Evolutionary conservation across 163 green algal species (phyloP).

Genomic region (Chlamydomonas reinhardtii): DNA sequence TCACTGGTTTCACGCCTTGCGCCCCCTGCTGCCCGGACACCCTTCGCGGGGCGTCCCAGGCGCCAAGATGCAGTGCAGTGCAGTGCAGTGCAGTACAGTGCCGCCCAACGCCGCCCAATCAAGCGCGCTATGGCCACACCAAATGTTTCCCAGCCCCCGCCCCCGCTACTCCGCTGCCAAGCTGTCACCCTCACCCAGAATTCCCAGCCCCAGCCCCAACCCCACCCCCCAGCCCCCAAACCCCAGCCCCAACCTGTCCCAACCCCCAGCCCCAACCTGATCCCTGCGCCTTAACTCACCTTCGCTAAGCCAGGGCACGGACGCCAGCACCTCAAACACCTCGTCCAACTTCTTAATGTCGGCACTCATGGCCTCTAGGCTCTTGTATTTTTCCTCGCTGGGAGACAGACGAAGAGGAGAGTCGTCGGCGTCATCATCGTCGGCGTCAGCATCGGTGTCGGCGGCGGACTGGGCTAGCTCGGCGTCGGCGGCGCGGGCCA

Average conservation of each 20-base stretch:
- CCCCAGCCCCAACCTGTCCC: not conserved
- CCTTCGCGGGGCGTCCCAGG: too few relatives aligned
- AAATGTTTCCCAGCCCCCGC: too few relatives aligned
- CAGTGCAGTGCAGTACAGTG: too few relatives aligned
- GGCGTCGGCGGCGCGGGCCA: not conserved
- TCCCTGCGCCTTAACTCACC: not conserved
- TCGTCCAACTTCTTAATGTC: slow-evolving; percentile 51
- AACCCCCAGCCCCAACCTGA: not conserved
- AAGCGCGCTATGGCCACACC: too few relatives aligned
- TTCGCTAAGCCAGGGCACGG: slow-evolving; percentile 64
- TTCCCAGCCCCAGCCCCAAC: too few relatives aligned
- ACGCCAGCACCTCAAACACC: slow-evolving; percentile 61
- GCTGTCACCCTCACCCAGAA: too few relatives aligned
- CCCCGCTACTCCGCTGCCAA: too few relatives aligned
- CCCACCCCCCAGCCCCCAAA: too few relatives aligned
- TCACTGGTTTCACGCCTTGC: too few relatives aligned
- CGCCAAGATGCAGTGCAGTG: too few relatives aligned
- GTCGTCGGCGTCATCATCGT: slow-evolving; percentile 2
- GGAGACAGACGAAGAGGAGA: slow-evolving; percentile 6
- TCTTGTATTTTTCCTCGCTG: slow-evolving; percentile 57
- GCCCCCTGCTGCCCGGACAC: too few relatives aligned
- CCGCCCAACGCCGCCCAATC: too few relatives aligned
- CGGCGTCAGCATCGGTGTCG: not conserved
- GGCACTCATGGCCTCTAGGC: slow-evolving; percentile 60
- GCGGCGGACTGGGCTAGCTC: not conserved